Conservation (phyloP, 257 asterid species). For the Solanum chilense region DNA sequence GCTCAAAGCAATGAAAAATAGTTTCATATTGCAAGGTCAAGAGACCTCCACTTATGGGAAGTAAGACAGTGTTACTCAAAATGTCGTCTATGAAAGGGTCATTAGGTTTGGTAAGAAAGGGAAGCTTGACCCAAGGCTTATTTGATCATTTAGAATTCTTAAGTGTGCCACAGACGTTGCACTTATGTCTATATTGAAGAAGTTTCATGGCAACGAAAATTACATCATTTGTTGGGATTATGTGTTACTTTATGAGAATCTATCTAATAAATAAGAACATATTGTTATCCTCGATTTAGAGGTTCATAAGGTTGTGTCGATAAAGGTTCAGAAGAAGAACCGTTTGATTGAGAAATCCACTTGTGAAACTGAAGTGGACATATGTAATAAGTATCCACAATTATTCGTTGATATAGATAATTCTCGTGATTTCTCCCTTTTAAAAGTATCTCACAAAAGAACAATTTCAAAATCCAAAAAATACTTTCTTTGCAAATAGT, state of each 20-base stretch:
- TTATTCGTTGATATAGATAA: background rate
- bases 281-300: background rate
- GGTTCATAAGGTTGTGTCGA: background rate
- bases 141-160: no score
- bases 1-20: no score
- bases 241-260: background rate
- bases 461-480: background rate
- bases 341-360: background rate
- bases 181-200: no score
- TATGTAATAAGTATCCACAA: background rate
- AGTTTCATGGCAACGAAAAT: no score
- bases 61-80: no score
- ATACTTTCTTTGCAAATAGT: background rate
- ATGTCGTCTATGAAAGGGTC: no score
- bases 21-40: no score
- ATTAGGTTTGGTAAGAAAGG: no score
- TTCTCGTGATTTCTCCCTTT: background rate
- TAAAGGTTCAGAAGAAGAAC: no score
- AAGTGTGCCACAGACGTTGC: no score
- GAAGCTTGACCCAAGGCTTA: no score
- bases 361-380: background rate
- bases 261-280: background rate
- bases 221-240: background rate
- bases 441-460: background rate
- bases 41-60: no score